Base-by-base conservation (phyloP, 1,139 yeast genomes). In the Saccharomycopsis phalli region DNA sequence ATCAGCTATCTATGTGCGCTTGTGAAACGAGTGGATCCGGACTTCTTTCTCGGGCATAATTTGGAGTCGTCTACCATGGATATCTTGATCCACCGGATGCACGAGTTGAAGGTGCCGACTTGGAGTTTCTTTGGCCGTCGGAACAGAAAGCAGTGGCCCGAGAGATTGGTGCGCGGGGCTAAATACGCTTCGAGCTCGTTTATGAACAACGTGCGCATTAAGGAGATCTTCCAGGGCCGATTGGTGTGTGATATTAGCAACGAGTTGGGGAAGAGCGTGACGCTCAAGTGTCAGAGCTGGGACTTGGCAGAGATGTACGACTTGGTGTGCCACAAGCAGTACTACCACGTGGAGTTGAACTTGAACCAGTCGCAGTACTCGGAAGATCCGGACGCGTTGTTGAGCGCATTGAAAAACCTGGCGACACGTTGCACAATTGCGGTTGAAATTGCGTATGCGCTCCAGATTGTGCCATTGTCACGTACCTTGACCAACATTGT, bases 231-330 rank as follows among this genome's bases (percentile, higher is more conserved):
- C 54, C 76, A 87, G 32, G 99, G 99, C 27, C 71, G 99, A 51
- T 69, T 93, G 46, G 58, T 88, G 42, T 84, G 96, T 68, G 98
- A 93, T 61, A 75, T 93, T 55, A 87, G 93, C 40, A 91, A 91
- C 58, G 95, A 87, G 54, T 74, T 88, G 76, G 99, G 98, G 38
- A 93, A 83, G 56, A 88, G 96, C 0, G 67, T 91, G 49, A 87
- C 96, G 2, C 68, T 79, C 8, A 86, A 87, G 54, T 93, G 98
- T 63, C 94, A 86, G 57, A 82, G 93, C n/a, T 93, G 96, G 96
- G 94, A 86, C 46, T 66, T 93, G 45, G 69, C 81, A 8, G 99
- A 93, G 61, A 91, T 93, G 96, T 80, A 78, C 52, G 79, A 76
- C 34, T 71, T 84, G 37, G 75, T 83, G 45, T 73, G 88, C 63